Evolutionary conservation across 1,284 basidiomycete species (phyloP), one percentile per base, ranked within the genome.

Genomic region (Heliocybe sulcata): DNA sequence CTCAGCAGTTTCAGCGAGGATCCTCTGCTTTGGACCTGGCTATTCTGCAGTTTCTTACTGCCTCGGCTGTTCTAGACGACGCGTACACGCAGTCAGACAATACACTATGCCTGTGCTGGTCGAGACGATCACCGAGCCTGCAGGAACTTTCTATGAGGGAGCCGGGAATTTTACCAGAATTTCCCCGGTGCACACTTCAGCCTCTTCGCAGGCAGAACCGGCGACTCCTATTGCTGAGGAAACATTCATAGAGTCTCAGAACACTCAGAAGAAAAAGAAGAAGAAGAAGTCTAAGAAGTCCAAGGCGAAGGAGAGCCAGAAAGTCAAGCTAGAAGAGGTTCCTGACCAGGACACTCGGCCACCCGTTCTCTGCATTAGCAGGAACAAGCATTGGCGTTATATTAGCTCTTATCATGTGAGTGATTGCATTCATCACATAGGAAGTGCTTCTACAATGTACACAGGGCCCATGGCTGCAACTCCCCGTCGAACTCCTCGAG

Each of bases 381-480:
- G 88, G 60, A 90, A 91, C 71, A 92, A 92, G 66, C 89, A 92
- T 64, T 91, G 89, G 89, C 80, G 83, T 27, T 91, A 92, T 63
- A 91, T 92, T 69, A 89, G 86, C 67, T 91, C 90, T 23, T 92
- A 90, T 67, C 90, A 92, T 69, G 89, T 91, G 71, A 56, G 84
- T 38, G 49, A 23, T 50, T 31, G 56, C 42, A 35, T 45, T 35
- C 47, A 27, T 35, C 22, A 22, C 19, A 23, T 22, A 48, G 33
- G 50, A 19, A 53, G 53, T 19, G 38, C 6, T 45, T 54, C 33
- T 22, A 47, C 38, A n/a, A n/a, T 23, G 20, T 42, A 33, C 42
- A 51, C 63, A 92, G 89, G 90, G 90, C 11, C 88, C 88, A 2
- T 92, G 90, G 90, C 78, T 92, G 12, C 87, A 91, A 65, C 80